Percentiles rank a stretch among this genome's conserved stretches.
Evolutionary conservation across 257 asterid species (phyloP).

Genomic region (Solanum pimpinellifolium): DNA sequence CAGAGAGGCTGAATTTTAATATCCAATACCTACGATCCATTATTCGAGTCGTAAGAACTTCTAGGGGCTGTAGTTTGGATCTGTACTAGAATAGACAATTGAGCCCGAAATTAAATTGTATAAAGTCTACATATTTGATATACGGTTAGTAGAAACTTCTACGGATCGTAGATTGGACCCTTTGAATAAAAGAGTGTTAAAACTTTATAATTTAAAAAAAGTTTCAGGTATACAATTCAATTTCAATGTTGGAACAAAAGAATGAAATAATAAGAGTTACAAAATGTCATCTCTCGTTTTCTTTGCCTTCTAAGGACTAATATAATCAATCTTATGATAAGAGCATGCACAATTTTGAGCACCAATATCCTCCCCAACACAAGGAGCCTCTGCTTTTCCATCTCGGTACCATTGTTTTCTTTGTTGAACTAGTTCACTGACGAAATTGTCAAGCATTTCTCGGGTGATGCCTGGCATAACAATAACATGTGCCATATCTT

Average conservation of each 20-base stretch:
- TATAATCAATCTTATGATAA: not conserved
- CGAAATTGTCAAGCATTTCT: slow-evolving; percentile 3
- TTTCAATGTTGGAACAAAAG: not conserved
- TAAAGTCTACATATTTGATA: too few relatives aligned
- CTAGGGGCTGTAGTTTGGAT: too few relatives aligned
- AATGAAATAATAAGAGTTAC: not conserved
- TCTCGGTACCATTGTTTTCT: not conserved
- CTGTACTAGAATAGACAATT: too few relatives aligned
- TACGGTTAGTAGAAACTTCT: too few relatives aligned
- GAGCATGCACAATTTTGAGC: not conserved
- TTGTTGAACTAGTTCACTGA: not conserved
- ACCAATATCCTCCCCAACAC: not conserved
- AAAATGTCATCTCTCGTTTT: not conserved
- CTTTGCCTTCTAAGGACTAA: not conserved
- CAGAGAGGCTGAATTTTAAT: too few relatives aligned
- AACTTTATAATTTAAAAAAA: not conserved
- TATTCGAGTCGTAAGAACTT: too few relatives aligned
- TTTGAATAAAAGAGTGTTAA: not conserved
- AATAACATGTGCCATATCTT: slow-evolving; percentile 9
- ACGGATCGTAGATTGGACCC: too few relatives aligned
- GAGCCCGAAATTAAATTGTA: too few relatives aligned
- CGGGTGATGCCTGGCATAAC: slow-evolving; percentile 7
- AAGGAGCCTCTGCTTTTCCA: not conserved
- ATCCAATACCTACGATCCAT: too few relatives aligned
- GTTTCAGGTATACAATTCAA: not conserved